A percentile compares a stretch with the other conserved stretches of the same genome.
phyloP scores from a whole-genome alignment of 2,329 filamentous ascomycete species.

The Colletotrichum agaves region DNA sequence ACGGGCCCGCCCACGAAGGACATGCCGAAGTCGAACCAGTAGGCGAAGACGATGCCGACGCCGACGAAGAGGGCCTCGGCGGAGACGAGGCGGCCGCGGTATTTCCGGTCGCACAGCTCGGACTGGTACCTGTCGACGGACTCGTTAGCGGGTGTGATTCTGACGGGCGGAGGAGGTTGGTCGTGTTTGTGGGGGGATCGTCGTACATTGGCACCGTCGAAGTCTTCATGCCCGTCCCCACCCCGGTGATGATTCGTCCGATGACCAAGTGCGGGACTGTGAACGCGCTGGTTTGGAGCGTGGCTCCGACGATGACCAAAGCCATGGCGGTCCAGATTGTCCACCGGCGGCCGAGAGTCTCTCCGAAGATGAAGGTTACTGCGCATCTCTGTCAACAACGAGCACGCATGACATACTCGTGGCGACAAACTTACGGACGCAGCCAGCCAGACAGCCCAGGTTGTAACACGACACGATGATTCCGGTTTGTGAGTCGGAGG shows the following conservation, averaged over 20 bases:
- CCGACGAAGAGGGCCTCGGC: slow-evolving; percentile 53
- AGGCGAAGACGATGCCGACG: slow-evolving; percentile 52
- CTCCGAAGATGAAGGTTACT: slow-evolving; percentile 44
- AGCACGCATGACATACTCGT: too few species aligned
- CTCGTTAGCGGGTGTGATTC: not conserved
- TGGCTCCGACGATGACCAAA: slow-evolving; percentile 48
- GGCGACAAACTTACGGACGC: slow-evolving; percentile 37
- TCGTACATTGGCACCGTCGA: slow-evolving; percentile 49
- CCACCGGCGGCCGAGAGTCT: slow-evolving; percentile 47
- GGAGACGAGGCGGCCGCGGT: slow-evolving; percentile 54
- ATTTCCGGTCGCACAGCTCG: slow-evolving; percentile 55
- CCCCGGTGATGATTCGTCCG: slow-evolving; percentile 53
- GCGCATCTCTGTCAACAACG: not conserved
- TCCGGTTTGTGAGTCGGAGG: slow-evolving; percentile 43
- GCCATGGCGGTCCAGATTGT: slow-evolving; percentile 46
- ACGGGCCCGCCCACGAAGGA: slow-evolving; percentile 45
- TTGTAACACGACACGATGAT: slow-evolving; percentile 49
- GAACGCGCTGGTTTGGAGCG: slow-evolving; percentile 48
- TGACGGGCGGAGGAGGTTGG: not conserved
- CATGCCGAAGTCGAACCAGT: slow-evolving; percentile 51
- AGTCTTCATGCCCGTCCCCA: slow-evolving; percentile 50
- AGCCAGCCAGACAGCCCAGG: slow-evolving; percentile 56
- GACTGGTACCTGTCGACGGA: slow-evolving; percentile 49
- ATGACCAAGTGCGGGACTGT: slow-evolving; percentile 54
- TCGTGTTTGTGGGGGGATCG: too few species aligned